These are phyloP conservation scores for Diplocarpon mali DNA, from an alignment of 2,329 filamentous ascomycete genomes.

Conservation along the genomic window DNA sequence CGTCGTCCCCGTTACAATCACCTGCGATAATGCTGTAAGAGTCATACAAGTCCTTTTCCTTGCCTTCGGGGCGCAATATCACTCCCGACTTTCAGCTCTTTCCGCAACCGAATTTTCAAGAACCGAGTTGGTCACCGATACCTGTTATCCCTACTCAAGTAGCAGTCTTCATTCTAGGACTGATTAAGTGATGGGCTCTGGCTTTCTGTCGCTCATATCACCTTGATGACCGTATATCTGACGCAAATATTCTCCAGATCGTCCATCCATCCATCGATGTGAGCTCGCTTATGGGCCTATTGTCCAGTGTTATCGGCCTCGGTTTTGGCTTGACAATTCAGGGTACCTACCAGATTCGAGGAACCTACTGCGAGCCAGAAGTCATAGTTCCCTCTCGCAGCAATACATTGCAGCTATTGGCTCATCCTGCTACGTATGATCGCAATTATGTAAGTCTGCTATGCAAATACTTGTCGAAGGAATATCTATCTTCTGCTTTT, in stretches of 20 bases:
- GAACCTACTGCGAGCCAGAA: conserved; percentile 12
- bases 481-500: no score
- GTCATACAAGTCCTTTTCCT: not conserved
- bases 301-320: conserved; percentile 2
- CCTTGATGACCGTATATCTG: not conserved
- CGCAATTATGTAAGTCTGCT: conserved; percentile 8
- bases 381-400: conserved; percentile 7
- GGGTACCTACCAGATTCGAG: conserved; percentile 8
- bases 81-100: no score
- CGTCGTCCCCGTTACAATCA: conserved; percentile 9
- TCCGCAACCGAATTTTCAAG: no score
- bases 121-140: no score
- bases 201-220: not conserved
- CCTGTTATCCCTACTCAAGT: no score
- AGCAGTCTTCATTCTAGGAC: not conserved
- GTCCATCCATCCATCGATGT: conserved; percentile 1
- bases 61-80: no score
- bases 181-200: not conserved
- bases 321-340: conserved; percentile 1
- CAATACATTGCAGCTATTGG: conserved; percentile 10
- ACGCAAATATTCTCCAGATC: not conserved
- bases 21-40: conserved; percentile 5
- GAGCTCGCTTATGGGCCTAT: conserved; percentile 1
- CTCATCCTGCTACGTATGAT: conserved; percentile 12
- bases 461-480: no score